Percentiles rank a stretch among this genome's conserved stretches.
These are phyloP conservation scores for Sphaerulina vaccinii DNA, from an alignment of 2,329 filamentous ascomycete species.

Conservation along the genomic window DNA sequence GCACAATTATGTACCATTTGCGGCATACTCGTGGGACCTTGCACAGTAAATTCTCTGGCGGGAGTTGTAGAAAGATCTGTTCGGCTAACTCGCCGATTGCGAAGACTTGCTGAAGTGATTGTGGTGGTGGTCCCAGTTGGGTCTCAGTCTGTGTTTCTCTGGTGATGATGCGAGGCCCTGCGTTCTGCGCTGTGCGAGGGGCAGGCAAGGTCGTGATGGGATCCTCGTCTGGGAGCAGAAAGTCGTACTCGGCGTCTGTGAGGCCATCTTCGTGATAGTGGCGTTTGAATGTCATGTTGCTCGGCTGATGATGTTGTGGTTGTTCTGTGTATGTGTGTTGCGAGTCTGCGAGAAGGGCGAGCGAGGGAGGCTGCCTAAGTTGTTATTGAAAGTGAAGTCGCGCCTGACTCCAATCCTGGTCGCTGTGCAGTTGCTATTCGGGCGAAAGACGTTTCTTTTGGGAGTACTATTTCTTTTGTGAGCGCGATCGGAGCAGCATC, in stretches of 20 bases:
- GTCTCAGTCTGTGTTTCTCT: not conserved
- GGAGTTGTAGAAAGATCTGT: constrained; percentile 12
- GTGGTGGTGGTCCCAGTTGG: not conserved
- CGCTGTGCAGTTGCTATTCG: too few species aligned
- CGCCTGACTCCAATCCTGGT: too few species aligned
- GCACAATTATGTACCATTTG: constrained; percentile 5
- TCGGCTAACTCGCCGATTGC: constrained; percentile 11
- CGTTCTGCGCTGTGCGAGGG: not conserved
- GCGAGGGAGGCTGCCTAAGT: not conserved
- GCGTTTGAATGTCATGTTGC: constrained; percentile 11
- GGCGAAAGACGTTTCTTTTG: too few species aligned
- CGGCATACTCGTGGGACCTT: constrained; percentile 8
- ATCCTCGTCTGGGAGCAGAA: not conserved
- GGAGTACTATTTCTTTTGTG: too few species aligned
- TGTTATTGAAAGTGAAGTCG: too few species aligned
- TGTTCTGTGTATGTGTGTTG: not conserved
- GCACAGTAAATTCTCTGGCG: constrained; percentile 9
- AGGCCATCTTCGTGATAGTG: constrained; percentile 3
- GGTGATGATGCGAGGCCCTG: not conserved
- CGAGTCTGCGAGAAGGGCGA: not conserved
- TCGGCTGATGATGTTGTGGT: not conserved
- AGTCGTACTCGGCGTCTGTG: constrained; percentile 1
- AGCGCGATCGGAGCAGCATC: too few species aligned
- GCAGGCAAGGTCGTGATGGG: not conserved
- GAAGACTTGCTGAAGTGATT: not conserved